These are phyloP conservation scores for Hypholoma sublateritium DNA, from an alignment of 768 basidiomycete species.

Conservation along the genomic window DNA sequence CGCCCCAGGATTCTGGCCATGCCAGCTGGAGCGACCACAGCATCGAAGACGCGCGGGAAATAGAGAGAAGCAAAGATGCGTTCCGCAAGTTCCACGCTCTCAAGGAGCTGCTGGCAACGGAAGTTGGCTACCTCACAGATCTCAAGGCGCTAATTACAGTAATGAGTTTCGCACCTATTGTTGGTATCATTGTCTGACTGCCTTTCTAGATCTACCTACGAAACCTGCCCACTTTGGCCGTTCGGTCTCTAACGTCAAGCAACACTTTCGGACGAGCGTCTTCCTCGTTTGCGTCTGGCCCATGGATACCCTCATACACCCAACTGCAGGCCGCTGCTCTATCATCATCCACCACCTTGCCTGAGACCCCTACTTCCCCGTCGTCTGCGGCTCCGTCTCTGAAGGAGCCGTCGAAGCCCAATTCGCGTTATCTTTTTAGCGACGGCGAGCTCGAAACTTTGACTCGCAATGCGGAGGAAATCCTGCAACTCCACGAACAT, in stretches of 20 bases:
- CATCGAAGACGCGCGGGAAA: slow-evolving; percentile 26
- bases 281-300: slow-evolving; percentile 41
- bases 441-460: slow-evolving; percentile 57
- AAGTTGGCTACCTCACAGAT: slow-evolving; percentile 79
- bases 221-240: slow-evolving; percentile 49
- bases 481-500: slow-evolving; percentile 67
- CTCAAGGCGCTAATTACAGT: slow-evolving; percentile 77
- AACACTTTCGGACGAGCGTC: slow-evolving; percentile 40
- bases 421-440: slow-evolving; percentile 53
- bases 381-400: slow-evolving; percentile 13
- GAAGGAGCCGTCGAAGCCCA: slow-evolving; percentile 28
- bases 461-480: slow-evolving; percentile 65
- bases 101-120: slow-evolving; percentile 82
- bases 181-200: slow-evolving; percentile 1
- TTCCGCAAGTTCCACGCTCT: slow-evolving; percentile 70
- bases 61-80: slow-evolving; percentile 43
- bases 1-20: slow-evolving; percentile 16
- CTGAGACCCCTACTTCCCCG: slow-evolving; percentile 23
- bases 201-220: slow-evolving; percentile 63
- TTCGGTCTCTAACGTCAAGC: slow-evolving; percentile 34
- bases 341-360: slow-evolving; percentile 24
- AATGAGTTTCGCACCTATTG: not conserved
- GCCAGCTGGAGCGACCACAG: slow-evolving; percentile 28
- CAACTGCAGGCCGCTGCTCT: slow-evolving; percentile 31
- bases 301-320: slow-evolving; percentile 45